Base-by-base conservation (phyloP, 495 filamentous ascomycete genomes). In the Trichoderma virens region DNA sequence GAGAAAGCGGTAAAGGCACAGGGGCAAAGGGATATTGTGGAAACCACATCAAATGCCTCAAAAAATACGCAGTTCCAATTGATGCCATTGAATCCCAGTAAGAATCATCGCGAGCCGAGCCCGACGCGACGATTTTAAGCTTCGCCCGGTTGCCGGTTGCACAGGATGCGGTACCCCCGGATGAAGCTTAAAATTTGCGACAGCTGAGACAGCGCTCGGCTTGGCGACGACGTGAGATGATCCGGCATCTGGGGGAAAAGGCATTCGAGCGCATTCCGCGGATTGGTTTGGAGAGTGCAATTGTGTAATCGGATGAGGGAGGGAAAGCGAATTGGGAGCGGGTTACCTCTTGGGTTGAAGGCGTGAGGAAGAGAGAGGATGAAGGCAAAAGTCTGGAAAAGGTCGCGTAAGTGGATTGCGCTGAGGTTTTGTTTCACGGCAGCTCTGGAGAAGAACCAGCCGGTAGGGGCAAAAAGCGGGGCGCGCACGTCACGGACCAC, bases 381-480 rank as follows among this genome's bases (percentile, higher is more conserved):
- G 16, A 30, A 30, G 25, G 23, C 23, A 30, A 27, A 27, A 16
- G 51, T 28, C 27, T 30, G 23, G 51, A 56, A 56, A 30, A 30
- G 25, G 51, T 56, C 51, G 51, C 51, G 51, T 56, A 56, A 30
- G 51, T 56, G 51, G 51, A 56, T 9, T 56, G 51, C 51, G 51
- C 51, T 56, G 51, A 27, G 51, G 51, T 56, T 56, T 56, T 56
- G 51, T 56, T 56, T 56, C 20, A 56, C 18, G 23, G 51, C 51
- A 35, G 32, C 32, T 35, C 32, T 35, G 32, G 32, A 11, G 51
- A 23, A n/a, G n/a, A 16, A 13, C 25, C 51, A 16, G 8, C 25
- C 51, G 51, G 51, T 30, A 56, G 51, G 51, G 27, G 51, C 13
- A n/a, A 56, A 56, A 56, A 30, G 25, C 13, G 23, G 51, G 51